Evolutionary conservation across 2,329 filamentous ascomycete genomes (phyloP), one percentile per base, ranked within the genome.

Genomic region (Diplodia corticola): DNA sequence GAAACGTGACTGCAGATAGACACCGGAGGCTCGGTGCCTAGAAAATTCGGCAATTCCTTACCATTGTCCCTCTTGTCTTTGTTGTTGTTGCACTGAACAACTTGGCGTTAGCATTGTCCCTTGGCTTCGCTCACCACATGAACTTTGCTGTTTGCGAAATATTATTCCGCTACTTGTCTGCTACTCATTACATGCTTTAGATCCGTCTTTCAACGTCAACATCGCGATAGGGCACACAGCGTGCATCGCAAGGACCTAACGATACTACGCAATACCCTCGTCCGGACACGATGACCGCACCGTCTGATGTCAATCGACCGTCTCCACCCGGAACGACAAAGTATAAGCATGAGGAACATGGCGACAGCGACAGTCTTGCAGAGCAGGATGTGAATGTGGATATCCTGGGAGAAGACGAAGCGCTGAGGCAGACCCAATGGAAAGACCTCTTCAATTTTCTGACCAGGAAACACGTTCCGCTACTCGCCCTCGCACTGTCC

Each of bases 401-500:
- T 24, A 22, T 53, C 22, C 3, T 13, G 6, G 51, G 35, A 30
- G 46, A 63, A 17, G 72, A 51, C 15, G 64, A 60, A 76, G 50
- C 68, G 69, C 24, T 73, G 28, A 65, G 68, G 13, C 67, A 70
- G 20, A 67, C 71, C n/a, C 70, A 73, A 64, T 88, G 84, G 84
- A 81, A 78, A 51, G 80, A 81, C 0, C 82, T 97, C 3, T 94
- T 97, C 75, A 80, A 81, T 49, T 97, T 96, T 75, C 91, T 89
- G 0, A 86, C 82, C n/a, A 81, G 77, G 69, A 78, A 80, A 17
- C 89, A 96, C 72, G 69, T 84, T 0, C 78, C 80, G 0, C 74
- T 85, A 4, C 75, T 94, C 0, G 54, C 80, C 12, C 72, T 82
- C 1, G 90, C 88, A 0, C 59, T 90, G 0, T 12, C 84, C 3